Conservation (phyloP, 2,329 filamentous ascomycete genomes). For the Aureobasidium sp. region DNA sequence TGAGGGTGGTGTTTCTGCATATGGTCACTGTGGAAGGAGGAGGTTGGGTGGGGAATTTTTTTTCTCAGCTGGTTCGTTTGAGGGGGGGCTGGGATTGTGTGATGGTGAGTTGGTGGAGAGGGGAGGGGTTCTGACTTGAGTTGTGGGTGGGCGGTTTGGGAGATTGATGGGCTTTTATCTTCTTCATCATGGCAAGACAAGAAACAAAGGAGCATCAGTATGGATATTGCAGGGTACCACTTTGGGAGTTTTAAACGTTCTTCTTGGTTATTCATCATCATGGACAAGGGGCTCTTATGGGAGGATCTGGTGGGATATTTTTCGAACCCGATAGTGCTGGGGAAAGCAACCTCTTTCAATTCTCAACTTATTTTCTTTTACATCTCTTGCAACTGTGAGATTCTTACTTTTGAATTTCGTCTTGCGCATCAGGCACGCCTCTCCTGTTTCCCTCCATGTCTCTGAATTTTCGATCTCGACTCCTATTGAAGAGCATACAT, state of each 20-base stretch:
- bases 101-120: background rate
- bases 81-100: background rate
- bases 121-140: background rate
- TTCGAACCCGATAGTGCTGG: constrained; percentile 7
- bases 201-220: background rate
- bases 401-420: too few relatives aligned
- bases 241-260: background rate
- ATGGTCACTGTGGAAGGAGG: background rate
- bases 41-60: background rate
- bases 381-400: too few relatives aligned
- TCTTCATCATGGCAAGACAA: background rate
- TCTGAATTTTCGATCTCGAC: too few relatives aligned
- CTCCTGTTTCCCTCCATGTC: too few relatives aligned
- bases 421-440: too few relatives aligned
- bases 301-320: background rate
- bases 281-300: background rate
- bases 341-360: constrained; percentile 2
- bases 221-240: background rate
- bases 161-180: background rate
- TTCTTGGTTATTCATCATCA: background rate
- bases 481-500: too few relatives aligned
- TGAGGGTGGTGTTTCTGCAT: background rate
- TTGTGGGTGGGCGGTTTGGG: background rate
- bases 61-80: constrained; percentile 9
- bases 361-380: too few relatives aligned